A percentile compares a stretch with the other conserved stretches of the same genome.
Conservation (phyloP, 176 grass and related monocot species). For the Oryza meridionalis region DNA sequence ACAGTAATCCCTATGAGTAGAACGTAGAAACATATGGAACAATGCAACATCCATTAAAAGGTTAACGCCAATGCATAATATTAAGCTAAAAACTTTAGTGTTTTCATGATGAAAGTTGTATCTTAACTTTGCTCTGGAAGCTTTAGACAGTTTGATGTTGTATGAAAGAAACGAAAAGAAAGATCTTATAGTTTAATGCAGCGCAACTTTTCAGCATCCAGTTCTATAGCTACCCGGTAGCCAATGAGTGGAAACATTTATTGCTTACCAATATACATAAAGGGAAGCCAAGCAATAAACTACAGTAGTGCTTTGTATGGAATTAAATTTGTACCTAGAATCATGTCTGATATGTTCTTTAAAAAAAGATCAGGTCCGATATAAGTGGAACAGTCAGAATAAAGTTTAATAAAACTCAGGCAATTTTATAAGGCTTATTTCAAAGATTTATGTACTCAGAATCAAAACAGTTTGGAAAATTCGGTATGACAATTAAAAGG, state of each 20-base stretch:
- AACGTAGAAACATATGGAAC: constrained; percentile 30
- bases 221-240: constrained; percentile 22
- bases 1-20: constrained; percentile 28
- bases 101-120: constrained; percentile 40
- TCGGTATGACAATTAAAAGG: background rate
- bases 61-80: constrained; percentile 32
- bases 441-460: background rate
- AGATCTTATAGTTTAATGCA: constrained; percentile 40
- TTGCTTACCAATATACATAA: background rate
- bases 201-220: constrained; percentile 10
- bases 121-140: constrained; percentile 33
- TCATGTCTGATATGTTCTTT: background rate
- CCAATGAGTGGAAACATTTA: constrained; percentile 4
- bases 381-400: background rate
- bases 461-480: background rate
- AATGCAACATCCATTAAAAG: constrained; percentile 32
- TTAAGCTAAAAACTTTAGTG: constrained; percentile 36
- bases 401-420: background rate
- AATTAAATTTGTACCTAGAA: background rate
- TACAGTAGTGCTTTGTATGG: background rate
- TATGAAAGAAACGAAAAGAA: constrained; percentile 14
- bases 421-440: background rate
- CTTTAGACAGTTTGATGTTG: constrained; percentile 39
- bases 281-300: background rate
- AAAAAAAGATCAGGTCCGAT: background rate